phyloP scores from a whole-genome alignment of 1,284 basidiomycete genomes.

The Naganishia liquefaciens region DNA sequence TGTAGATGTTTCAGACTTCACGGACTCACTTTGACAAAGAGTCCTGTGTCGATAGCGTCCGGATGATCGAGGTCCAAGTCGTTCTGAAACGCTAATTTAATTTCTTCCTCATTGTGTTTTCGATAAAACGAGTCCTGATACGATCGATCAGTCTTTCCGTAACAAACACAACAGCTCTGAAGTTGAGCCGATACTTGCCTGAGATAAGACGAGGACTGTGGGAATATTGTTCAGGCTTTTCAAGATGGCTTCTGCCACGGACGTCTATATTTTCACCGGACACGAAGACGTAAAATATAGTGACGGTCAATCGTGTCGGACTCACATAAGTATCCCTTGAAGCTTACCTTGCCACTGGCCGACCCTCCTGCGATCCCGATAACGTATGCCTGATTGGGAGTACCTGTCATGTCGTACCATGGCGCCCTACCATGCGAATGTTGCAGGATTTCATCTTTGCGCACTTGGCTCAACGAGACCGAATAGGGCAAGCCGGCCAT shows the following conservation, averaged over 20 bases:
- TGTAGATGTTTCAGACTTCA: neutral
- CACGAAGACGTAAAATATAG: neutral
- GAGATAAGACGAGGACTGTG: conserved; percentile 79
- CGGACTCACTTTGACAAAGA: conserved; percentile 69
- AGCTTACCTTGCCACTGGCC: conserved; percentile 83
- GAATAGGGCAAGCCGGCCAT: conserved; percentile 18
- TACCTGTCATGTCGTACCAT: conserved; percentile 72
- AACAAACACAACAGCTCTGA: too few relatives aligned
- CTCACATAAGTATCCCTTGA: neutral
- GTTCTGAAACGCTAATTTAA: conserved; percentile 77
- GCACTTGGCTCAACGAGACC: conserved; percentile 21
- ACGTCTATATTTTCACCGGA: conserved; percentile 62
- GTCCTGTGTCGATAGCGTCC: conserved; percentile 83
- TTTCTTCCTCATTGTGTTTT: conserved; percentile 72
- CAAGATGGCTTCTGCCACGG: conserved; percentile 86
- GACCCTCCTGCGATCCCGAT: conserved; percentile 92
- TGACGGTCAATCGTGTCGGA: neutral
- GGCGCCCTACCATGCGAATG: conserved; percentile 45
- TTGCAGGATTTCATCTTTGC: conserved; percentile 32
- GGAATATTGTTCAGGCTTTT: conserved; percentile 78
- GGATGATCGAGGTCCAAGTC: conserved; percentile 92
- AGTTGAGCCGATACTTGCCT: conserved; percentile 58
- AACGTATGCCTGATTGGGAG: conserved; percentile 69
- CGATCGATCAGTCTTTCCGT: neutral
- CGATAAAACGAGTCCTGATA: conserved; percentile 91